A percentile compares a stretch with the other conserved stretches of the same genome.
These are phyloP conservation scores for Stylosanthes scabra DNA, from an alignment of 331 rosid genomes.

Conservation along the genomic window DNA sequence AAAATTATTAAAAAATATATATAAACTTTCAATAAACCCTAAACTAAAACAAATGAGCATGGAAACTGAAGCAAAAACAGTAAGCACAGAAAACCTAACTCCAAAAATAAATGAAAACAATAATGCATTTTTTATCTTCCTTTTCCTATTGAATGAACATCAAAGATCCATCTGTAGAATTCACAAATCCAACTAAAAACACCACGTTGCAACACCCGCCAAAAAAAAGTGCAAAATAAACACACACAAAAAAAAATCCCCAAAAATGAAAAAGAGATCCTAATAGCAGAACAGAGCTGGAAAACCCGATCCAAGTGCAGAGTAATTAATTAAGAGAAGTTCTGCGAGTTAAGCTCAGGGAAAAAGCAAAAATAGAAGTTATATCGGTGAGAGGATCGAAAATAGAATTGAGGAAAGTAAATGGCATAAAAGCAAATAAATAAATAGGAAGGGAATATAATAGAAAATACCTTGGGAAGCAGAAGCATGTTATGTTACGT, in stretches of 20 bases:
- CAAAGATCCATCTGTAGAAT: constrained; percentile 41
- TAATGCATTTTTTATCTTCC: neutral
- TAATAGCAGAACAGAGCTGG: neutral
- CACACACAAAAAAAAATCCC: constrained; percentile 12
- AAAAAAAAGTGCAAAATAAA: neutral
- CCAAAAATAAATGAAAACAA: neutral
- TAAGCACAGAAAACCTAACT: neutral
- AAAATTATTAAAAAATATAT: constrained; percentile 2
- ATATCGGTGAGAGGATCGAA: constrained; percentile 12
- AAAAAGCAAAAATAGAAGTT: constrained; percentile 1
- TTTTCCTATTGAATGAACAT: constrained; percentile 9
- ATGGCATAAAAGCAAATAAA: neutral
- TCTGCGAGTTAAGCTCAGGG: neutral
- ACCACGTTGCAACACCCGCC: neutral
- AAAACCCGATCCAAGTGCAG: constrained; percentile 13
- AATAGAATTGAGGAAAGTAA: neutral
- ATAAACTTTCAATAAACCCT: neutral
- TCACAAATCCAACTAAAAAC: constrained; percentile 30
- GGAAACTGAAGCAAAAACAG: constrained; percentile 17
- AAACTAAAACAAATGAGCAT: neutral
- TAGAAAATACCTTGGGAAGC: constrained; percentile 46
- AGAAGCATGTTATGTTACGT: neutral
- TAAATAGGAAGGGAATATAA: constrained; percentile 22
- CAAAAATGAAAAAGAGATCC: constrained; percentile 9
- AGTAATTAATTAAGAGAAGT: constrained; percentile 11